Conservation (phyloP, 345 rosid species). For the Diplotaxis tenuifolia region DNA sequence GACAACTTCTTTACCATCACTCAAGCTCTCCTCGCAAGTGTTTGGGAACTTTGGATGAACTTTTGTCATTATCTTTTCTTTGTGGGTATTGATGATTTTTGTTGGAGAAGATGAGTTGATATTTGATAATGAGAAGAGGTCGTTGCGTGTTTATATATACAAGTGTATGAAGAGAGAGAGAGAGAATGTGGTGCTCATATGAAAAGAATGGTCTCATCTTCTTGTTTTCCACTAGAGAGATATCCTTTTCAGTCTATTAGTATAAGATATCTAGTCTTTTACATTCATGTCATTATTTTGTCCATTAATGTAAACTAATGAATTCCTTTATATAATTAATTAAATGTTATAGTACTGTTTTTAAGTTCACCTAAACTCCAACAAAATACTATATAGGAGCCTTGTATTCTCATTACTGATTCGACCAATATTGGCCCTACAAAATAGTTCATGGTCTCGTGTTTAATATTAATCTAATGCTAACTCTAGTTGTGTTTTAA, state of each 20-base stretch:
- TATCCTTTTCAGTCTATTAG: constrained; percentile 29
- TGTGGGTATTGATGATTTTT: constrained; percentile 2
- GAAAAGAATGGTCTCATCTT: constrained; percentile 36
- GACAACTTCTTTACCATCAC: constrained; percentile 27
- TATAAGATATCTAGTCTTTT: constrained; percentile 38
- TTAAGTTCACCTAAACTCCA: constrained; percentile 29
- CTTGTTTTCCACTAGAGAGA: constrained; percentile 36
- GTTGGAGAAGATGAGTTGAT: constrained; percentile 29
- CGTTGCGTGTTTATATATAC: constrained; percentile 22
- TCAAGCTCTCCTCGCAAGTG: constrained; percentile 17
- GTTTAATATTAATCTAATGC: constrained; percentile 3
- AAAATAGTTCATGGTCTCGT: constrained; percentile 6
- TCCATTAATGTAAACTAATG: neutral
- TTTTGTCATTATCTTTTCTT: constrained; percentile 54
- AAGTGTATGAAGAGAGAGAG: constrained; percentile 24
- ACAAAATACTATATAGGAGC: constrained; percentile 6
- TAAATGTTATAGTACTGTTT: constrained; percentile 15
- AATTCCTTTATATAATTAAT: constrained; percentile 23
- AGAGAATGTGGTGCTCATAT: constrained; percentile 29
- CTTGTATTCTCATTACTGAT: neutral
- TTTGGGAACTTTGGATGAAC: constrained; percentile 54
- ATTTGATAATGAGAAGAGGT: constrained; percentile 26
- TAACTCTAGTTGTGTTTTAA: neutral
- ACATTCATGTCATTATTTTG: neutral
- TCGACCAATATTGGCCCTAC: constrained; percentile 20